Percentiles rank a stretch among this genome's conserved stretches.
Evolutionary conservation across 306 rosid species (phyloP).

Genomic region (Rubus parviflorus): DNA sequence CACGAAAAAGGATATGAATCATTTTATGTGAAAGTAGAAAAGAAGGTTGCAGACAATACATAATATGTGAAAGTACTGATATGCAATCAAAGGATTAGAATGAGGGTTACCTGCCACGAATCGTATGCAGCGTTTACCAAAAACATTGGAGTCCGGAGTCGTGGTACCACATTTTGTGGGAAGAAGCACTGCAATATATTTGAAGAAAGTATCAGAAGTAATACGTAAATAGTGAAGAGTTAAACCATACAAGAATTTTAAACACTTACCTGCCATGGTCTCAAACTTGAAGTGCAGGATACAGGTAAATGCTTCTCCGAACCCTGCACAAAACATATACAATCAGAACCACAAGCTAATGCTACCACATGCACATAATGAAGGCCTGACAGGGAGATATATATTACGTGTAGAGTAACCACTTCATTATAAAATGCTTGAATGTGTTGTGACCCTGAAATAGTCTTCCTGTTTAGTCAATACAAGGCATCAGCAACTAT

Average conservation of each 20-base stretch:
- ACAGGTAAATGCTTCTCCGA: slow-evolving; percentile 72
- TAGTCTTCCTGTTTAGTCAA: slow-evolving; percentile 61
- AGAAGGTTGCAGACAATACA: not conserved
- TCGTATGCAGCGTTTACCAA: slow-evolving; percentile 90
- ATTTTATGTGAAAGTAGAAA: not conserved
- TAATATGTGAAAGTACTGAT: not conserved
- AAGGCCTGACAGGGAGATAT: slow-evolving; percentile 6
- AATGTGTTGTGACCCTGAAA: slow-evolving; percentile 70
- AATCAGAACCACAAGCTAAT: slow-evolving; percentile 10
- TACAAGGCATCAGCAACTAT: not conserved
- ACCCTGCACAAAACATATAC: slow-evolving; percentile 38
- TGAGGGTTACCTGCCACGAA: slow-evolving; percentile 80
- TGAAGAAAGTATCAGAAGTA: not conserved
- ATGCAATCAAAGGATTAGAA: not conserved
- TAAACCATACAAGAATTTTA: not conserved
- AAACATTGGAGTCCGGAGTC: slow-evolving; percentile 71
- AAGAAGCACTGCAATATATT: slow-evolving; percentile 69
- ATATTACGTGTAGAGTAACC: slow-evolving; percentile 74
- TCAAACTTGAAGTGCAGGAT: slow-evolving; percentile 46
- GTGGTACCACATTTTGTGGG: slow-evolving; percentile 67
- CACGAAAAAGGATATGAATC: not conserved
- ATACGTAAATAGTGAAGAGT: not conserved
- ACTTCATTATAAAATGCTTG: slow-evolving; percentile 56
- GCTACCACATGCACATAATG: not conserved
- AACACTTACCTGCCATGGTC: not conserved